phyloP scores from a whole-genome alignment of 2,329 filamentous ascomycete species.

The Penicillium sclerotigenum region DNA sequence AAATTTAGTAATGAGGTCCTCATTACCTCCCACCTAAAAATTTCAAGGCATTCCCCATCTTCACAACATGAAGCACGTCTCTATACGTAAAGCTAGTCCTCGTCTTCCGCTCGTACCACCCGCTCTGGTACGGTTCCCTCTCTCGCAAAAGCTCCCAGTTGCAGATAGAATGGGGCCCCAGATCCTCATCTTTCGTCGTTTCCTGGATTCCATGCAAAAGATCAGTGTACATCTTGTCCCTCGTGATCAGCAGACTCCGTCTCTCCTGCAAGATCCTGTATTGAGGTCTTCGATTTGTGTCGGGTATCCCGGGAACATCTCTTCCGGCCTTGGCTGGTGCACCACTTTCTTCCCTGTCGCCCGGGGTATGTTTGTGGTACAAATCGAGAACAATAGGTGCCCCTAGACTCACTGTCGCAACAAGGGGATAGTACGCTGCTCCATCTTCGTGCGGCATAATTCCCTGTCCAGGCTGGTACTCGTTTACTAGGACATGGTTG shows the following conservation, averaged over 20 bases:
- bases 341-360: constrained; percentile 19
- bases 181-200: constrained; percentile 58
- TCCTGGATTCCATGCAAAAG: constrained; percentile 60
- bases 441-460: constrained; percentile 98
- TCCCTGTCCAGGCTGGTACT: constrained; percentile 83
- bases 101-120: constrained; percentile 48
- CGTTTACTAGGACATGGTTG: constrained; percentile 92
- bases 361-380: constrained; percentile 55
- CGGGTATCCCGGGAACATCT: neutral
- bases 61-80: constrained; percentile 80
- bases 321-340: neutral
- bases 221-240: constrained; percentile 52
- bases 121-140: constrained; percentile 34
- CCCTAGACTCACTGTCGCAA: constrained; percentile 86
- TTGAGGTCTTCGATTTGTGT: constrained; percentile 11
- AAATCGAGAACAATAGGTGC: constrained; percentile 75
- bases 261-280: constrained; percentile 76
- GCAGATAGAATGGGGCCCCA: constrained; percentile 53
- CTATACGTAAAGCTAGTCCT: constrained; percentile 66
- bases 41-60: constrained; percentile 65
- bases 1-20: neutral
- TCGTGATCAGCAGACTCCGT: constrained; percentile 64
- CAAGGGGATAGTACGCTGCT: constrained; percentile 77
- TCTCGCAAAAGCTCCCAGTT: constrained; percentile 58
- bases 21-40: constrained; percentile 39